Evolutionary conservation across 2,329 filamentous ascomycete species (phyloP).

Genomic region (Chrysosporium queenslandicum): DNA sequence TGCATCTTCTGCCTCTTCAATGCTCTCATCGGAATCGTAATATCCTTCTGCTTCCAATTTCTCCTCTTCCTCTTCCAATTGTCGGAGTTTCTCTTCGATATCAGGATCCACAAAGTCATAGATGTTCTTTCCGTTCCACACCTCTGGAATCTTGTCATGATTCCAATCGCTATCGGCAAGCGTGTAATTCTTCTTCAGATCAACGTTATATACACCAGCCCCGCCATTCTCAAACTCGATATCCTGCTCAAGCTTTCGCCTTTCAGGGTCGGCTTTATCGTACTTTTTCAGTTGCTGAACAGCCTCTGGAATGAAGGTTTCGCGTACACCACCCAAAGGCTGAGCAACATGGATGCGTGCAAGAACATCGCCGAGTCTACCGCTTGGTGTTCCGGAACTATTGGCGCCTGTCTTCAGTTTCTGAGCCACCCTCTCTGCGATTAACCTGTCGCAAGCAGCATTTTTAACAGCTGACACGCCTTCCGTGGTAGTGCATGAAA

Average conservation of each 20-base stretch:
- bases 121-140: slow-evolving; percentile 92
- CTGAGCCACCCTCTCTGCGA: slow-evolving; percentile 86
- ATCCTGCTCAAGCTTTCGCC: slow-evolving; percentile 70
- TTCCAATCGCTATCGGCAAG: slow-evolving; percentile 89
- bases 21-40: slow-evolving; percentile 75
- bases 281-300: slow-evolving; percentile 76
- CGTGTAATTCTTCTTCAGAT: slow-evolving; percentile 79
- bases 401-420: slow-evolving; percentile 87
- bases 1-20: slow-evolving; percentile 81
- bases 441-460: slow-evolving; percentile 79
- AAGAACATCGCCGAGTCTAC: slow-evolving; percentile 80
- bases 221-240: slow-evolving; percentile 86
- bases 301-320: slow-evolving; percentile 81
- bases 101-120: slow-evolving; percentile 96
- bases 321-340: slow-evolving; percentile 69
- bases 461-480: slow-evolving; percentile 94
- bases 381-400: slow-evolving; percentile 63
- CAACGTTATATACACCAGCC: slow-evolving; percentile 90
- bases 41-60: slow-evolving; percentile 81
- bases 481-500: slow-evolving; percentile 91
- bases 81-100: slow-evolving; percentile 83
- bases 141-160: slow-evolving; percentile 87
- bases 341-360: slow-evolving; percentile 94
- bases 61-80: slow-evolving; percentile 92
- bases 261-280: slow-evolving; percentile 76